A percentile compares a stretch with the other conserved stretches of the same genome.
phyloP scores from a whole-genome alignment of 73 alveolate genomes.

The Tetrahymena elliotti region DNA sequence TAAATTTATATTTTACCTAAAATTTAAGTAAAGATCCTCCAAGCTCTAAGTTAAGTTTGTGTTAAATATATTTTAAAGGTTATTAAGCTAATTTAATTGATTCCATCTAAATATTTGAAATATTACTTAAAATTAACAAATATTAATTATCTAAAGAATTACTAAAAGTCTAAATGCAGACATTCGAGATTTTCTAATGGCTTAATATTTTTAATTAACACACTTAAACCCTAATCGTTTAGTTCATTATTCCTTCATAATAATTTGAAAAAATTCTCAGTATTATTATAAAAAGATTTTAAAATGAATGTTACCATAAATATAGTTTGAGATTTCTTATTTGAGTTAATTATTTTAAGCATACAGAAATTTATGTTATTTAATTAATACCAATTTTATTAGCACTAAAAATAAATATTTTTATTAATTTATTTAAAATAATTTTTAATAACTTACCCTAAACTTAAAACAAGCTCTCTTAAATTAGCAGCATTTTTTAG shows the following conservation, averaged over 20 bases:
- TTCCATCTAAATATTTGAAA: neutral
- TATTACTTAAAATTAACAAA: no score
- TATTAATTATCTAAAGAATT: neutral
- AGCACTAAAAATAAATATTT: neutral
- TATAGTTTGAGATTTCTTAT: neutral
- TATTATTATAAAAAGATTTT: neutral
- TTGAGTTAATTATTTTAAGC: neutral
- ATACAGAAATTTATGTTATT: neutral
- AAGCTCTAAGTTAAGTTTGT: neutral
- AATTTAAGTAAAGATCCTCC: neutral
- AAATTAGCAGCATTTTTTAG: neutral
- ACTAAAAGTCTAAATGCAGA: neutral
- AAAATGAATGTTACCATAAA: neutral
- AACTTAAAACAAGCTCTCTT: neutral
- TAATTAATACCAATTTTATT: neutral
- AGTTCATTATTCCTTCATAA: neutral
- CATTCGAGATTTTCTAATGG: neutral
- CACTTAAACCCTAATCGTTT: neutral
- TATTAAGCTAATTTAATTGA: neutral
- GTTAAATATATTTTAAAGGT: neutral
- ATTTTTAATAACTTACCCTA: neutral
- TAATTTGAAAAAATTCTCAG: neutral
- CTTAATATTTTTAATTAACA: neutral
- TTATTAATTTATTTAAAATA: neutral
- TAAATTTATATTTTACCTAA: neutral